phyloP scores from a whole-genome alignment of 352 stramenopile genomes.

The Phytopythium kandeliae region DNA sequence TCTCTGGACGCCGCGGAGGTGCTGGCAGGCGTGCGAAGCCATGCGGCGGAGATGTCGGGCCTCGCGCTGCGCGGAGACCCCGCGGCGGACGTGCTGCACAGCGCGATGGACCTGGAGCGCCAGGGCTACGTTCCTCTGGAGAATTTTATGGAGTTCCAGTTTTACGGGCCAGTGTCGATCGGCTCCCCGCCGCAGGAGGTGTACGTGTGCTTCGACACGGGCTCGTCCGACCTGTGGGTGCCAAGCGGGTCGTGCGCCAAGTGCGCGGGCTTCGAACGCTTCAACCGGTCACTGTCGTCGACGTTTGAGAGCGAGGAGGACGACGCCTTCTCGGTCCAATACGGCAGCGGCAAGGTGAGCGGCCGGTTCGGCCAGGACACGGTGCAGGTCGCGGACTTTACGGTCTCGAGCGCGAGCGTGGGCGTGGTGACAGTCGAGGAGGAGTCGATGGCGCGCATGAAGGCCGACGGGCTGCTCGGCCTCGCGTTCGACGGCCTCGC shows the following conservation, averaged over 20 bases:
- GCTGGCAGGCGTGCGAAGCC: slow-evolving; percentile 11
- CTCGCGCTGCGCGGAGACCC: not conserved
- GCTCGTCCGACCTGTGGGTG: slow-evolving; percentile 76
- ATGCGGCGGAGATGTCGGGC: not conserved
- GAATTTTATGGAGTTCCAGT: slow-evolving; percentile 86
- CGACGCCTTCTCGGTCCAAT: slow-evolving; percentile 58
- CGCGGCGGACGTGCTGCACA: slow-evolving; percentile 15
- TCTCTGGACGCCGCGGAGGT: slow-evolving; percentile 12
- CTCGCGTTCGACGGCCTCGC: slow-evolving; percentile 94
- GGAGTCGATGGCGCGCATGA: slow-evolving; percentile 77
- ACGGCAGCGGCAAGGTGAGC: slow-evolving; percentile 67
- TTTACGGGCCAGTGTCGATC: slow-evolving; percentile 61
- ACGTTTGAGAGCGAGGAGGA: slow-evolving; percentile 37
- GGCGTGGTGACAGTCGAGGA: slow-evolving; percentile 63
- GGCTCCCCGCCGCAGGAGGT: slow-evolving; percentile 65
- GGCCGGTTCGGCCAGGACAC: slow-evolving; percentile 55
- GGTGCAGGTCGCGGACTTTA: slow-evolving; percentile 43
- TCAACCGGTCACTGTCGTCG: slow-evolving; percentile 37
- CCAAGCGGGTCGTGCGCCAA: slow-evolving; percentile 41
- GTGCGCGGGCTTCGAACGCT: slow-evolving; percentile 50
- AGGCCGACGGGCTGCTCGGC: slow-evolving; percentile 94
- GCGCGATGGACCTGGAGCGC: slow-evolving; percentile 19
- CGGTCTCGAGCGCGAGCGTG: slow-evolving; percentile 36
- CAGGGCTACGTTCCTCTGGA: slow-evolving; percentile 48
- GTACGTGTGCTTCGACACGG: slow-evolving; percentile 79